Base-by-base conservation (phyloP, 1,284 basidiomycete genomes). In the Tilletia indica region DNA sequence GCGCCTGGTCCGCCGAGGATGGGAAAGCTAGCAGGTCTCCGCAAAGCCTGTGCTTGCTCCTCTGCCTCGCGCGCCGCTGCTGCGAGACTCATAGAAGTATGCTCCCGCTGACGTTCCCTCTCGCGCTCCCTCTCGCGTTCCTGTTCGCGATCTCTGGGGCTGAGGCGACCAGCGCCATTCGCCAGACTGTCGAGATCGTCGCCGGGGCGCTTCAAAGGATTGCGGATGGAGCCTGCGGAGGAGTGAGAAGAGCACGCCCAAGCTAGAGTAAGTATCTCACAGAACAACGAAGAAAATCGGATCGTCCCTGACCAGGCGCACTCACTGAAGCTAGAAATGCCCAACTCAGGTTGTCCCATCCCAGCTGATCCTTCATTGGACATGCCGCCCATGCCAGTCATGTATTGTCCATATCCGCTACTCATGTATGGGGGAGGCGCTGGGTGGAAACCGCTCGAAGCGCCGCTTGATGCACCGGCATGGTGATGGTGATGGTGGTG, bases 31-130 rank as follows among this genome's bases (percentile, higher is more conserved):
- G 61, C 61, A 19, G 61, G 61, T 39, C 61, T 64, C 36, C 61
- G 38, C 61, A 64, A 42, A 11, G 61, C 61, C 61, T 64, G 61
- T n/a, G 61, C 61, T n/a, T 64, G 61, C n/a, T 64, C 61, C 14
- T 64, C 61, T 3, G 61, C 61, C 19, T 39, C 61, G 61, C 61
- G 36, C 36, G 34, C 56, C 21, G 56, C 56, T 58, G 56, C 12
- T 34, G 34, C 34, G 6, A 58, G 56, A 34, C 56, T 58, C 56
- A 58, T 58, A 12, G 56, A 58, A n/a, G 56, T 31, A 12, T 31
- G 11, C 34, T 58, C 56, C 6, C 56, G 16, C 21, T 58, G 56
- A 14, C 56, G 56, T 45, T 45, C 42, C 42, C 42, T 45, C 61
- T 64, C 61, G 36, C 61, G 61, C 39, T 64, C 36, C 9, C 61